phyloP scores from a whole-genome alignment of 2,329 filamentous ascomycete species.

The Neocatenulostroma microsporum region DNA sequence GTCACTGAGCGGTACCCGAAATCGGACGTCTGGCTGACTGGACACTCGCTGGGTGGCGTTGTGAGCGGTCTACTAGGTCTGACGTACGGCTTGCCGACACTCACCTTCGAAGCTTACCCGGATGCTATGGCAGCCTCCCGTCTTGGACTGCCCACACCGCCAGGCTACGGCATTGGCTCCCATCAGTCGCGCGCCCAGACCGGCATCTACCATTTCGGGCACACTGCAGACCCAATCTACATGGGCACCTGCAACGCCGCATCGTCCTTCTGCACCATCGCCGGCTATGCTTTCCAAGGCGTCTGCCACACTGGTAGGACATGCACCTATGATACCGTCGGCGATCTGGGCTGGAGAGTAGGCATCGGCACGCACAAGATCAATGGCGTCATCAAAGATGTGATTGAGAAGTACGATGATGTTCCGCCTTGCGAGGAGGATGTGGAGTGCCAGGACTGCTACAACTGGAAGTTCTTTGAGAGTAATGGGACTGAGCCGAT shows the following conservation, averaged over 20 bases:
- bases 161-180: slow-evolving; percentile 61
- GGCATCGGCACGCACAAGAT: slow-evolving; percentile 90
- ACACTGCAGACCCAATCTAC: slow-evolving; percentile 91
- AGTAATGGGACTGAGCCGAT: slow-evolving; percentile 74
- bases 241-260: slow-evolving; percentile 90
- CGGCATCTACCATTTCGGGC: slow-evolving; percentile 82
- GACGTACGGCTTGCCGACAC: slow-evolving; percentile 82
- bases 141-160: slow-evolving; percentile 77
- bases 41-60: slow-evolving; percentile 86
- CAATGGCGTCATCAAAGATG: slow-evolving; percentile 75
- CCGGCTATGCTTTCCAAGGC: slow-evolving; percentile 87
- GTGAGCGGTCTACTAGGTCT: slow-evolving; percentile 81
- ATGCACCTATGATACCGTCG: slow-evolving; percentile 88
- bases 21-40: slow-evolving; percentile 79
- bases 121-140: slow-evolving; percentile 81
- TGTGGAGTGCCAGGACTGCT: slow-evolving; percentile 76
- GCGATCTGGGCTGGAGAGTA: slow-evolving; percentile 84
- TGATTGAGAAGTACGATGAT: slow-evolving; percentile 72
- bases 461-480: slow-evolving; percentile 88
- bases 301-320: slow-evolving; percentile 83
- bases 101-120: slow-evolving; percentile 88
- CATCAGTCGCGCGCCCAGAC: slow-evolving; percentile 64
- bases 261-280: slow-evolving; percentile 80
- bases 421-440: slow-evolving; percentile 71
- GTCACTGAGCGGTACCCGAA: slow-evolving; percentile 81